Evolutionary conservation across 441 rosid species (phyloP).

Genomic region (Flueggea neowawraea): DNA sequence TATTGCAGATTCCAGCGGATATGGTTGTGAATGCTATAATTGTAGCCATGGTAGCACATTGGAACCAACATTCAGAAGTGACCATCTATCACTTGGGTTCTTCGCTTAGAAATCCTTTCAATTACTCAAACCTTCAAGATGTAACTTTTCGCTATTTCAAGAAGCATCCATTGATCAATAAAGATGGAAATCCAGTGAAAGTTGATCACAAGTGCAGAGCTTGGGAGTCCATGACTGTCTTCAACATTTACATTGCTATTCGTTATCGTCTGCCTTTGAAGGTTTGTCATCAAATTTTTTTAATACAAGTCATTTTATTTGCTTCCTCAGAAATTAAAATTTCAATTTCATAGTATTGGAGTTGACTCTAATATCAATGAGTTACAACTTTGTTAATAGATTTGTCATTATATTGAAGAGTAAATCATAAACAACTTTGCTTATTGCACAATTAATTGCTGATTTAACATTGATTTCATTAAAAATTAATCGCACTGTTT

Average conservation of each 20-base stretch:
- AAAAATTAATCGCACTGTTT: no score
- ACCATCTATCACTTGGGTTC: conserved; percentile 70
- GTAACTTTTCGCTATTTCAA: conserved; percentile 42
- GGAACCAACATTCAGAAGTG: conserved; percentile 13
- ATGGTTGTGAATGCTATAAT: conserved; percentile 78
- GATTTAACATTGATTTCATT: no score
- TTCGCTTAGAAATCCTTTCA: conserved; percentile 48
- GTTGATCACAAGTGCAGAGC: conserved; percentile 31
- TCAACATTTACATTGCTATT: conserved; percentile 61
- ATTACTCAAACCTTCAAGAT: conserved; percentile 33
- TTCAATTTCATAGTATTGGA: no score
- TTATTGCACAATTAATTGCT: no score
- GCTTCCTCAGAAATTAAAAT: no score
- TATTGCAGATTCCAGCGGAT: conserved; percentile 64
- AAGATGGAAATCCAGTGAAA: conserved; percentile 55
- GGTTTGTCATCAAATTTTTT: conserved; percentile 28
- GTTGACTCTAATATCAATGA: no score
- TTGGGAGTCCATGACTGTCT: conserved; percentile 43
- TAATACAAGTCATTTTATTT: no score
- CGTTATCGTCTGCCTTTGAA: conserved; percentile 53
- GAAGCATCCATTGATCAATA: conserved; percentile 59
- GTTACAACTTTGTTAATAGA: no score
- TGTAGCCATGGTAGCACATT: conserved; percentile 51
- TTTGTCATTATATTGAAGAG: no score
- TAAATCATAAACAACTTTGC: no score